Evolutionary conservation across 192 early-diverging fungal species (phyloP), one percentile per base, ranked within the genome.

Genomic region (Radiomyces spectabilis): DNA sequence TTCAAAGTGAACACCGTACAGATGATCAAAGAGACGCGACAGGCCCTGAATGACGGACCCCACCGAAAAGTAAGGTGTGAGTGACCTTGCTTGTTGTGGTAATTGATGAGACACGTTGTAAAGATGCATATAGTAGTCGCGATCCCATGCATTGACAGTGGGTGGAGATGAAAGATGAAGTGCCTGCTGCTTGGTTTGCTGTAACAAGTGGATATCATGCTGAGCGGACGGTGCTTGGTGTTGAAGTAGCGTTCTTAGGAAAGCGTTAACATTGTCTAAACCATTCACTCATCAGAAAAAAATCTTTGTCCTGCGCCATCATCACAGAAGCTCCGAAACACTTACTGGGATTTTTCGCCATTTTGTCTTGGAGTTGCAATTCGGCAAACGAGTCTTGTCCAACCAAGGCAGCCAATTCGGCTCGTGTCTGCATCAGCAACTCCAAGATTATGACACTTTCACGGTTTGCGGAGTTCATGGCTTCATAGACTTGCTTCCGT

Each of bases 1-100:
- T 24, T 86, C 78, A 39, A 99, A 78, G 21, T 80, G 74, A 18
- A 99, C 78, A 21, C 96, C 94, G 46, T 96, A 99, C 16, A 99
- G 73, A 19, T 79, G 68, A 24, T 80, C 70, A 68, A 96, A 93
- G 19, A 99, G 66, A n/a, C 69, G 68, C 25, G 92, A 96, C 12
- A 97, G 66, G 0, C 94, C 92, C 43, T 89, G 78, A 41, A 99
- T 85, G 0, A 87, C 88, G 0, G 84, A 78, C 8, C 94, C 96
- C 2, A 95, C 82, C n/a, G 87, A 87, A 51, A 95, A 93, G 53
- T 88, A 93, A 4, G 81, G 75, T 64, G 44, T 62, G 66, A 46
- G 55, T 69, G 62, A 41, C 33, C 19, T 59, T 68, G 59, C 55
- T 58, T 62, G 58, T 68, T 59, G 32, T 49, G 38, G 31, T 41